These are phyloP conservation scores for Colletotrichum sublineola DNA, from an alignment of 2,329 filamentous ascomycete species.

Conservation along the genomic window DNA sequence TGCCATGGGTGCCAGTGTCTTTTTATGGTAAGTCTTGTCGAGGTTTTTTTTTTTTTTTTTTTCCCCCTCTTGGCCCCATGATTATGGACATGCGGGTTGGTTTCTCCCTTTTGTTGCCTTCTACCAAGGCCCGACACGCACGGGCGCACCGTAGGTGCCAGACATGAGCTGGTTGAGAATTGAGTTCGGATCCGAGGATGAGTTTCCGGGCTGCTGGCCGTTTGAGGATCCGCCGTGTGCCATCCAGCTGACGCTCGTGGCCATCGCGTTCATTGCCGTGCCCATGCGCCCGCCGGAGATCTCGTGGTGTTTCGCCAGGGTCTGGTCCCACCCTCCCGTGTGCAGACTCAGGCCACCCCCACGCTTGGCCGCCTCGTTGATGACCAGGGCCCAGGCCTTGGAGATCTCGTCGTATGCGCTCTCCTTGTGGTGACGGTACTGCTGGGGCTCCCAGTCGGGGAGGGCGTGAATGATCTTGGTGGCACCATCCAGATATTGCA, in stretches of 20 bases:
- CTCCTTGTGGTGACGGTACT: slow-evolving; percentile 93
- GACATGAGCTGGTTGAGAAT: slow-evolving; percentile 74
- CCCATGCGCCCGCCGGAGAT: slow-evolving; percentile 85
- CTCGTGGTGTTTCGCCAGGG: slow-evolving; percentile 87
- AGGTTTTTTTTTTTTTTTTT: background rate
- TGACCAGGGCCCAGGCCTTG: slow-evolving; percentile 91
- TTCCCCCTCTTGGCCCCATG: background rate
- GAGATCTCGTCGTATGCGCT: slow-evolving; percentile 97
- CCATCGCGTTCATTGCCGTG: slow-evolving; percentile 83
- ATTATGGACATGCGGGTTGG: slow-evolving; percentile 3
- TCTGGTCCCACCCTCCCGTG: slow-evolving; percentile 93
- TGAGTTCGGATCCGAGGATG: slow-evolving; percentile 63
- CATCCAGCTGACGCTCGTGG: slow-evolving; percentile 83
- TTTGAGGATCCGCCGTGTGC: slow-evolving; percentile 49
- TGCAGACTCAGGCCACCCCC: slow-evolving; percentile 92
- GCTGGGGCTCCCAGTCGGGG: slow-evolving; percentile 90
- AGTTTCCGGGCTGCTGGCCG: slow-evolving; percentile 40
- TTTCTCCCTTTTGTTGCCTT: background rate
- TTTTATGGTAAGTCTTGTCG: background rate
- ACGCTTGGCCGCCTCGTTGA: slow-evolving; percentile 90
- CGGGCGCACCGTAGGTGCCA: slow-evolving; percentile 70
- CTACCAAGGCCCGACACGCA: slow-evolving; percentile 74
- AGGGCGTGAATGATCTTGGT: slow-evolving; percentile 91
- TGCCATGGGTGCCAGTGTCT: background rate
- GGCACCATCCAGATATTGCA: slow-evolving; percentile 89